phyloP scores from a whole-genome alignment of 2,329 filamentous ascomycete species.

The Alternaria metachromatica region DNA sequence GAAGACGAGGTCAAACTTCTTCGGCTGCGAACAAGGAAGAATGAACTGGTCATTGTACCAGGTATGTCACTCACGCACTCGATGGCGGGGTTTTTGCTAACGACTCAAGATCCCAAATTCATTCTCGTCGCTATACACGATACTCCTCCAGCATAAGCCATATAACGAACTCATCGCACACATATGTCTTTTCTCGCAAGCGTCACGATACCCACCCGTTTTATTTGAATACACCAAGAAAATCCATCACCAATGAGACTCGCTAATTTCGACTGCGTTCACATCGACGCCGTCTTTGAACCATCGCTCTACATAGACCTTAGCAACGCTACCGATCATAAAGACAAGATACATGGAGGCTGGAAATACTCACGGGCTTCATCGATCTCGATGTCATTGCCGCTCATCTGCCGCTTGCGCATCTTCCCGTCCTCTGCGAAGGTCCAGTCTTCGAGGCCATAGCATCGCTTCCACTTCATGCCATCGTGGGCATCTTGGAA shows the following conservation, averaged over 20 bases:
- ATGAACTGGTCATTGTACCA: constrained; percentile 83
- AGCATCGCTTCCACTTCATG: constrained; percentile 74
- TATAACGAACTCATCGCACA: background rate
- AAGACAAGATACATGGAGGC: background rate
- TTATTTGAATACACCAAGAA: constrained; percentile 2
- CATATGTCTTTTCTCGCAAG: background rate
- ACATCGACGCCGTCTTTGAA: constrained; percentile 74
- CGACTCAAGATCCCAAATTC: constrained; percentile 69
- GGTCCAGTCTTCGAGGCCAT: constrained; percentile 83
- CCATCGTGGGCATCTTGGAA: constrained; percentile 70
- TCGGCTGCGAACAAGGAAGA: constrained; percentile 80
- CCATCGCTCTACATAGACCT: constrained; percentile 63
- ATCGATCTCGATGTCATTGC: constrained; percentile 70
- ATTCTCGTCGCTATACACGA: constrained; percentile 81
- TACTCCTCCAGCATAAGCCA: constrained; percentile 69
- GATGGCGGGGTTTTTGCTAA: constrained; percentile 17
- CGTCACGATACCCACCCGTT: constrained; percentile 31
- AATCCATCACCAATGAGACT: constrained; percentile 66
- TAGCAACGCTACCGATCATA: constrained; percentile 2
- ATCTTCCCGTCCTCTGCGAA: constrained; percentile 74
- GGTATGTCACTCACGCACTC: constrained; percentile 44
- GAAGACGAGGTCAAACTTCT: constrained; percentile 82
- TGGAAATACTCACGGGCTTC: constrained; percentile 50
- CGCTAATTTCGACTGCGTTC: constrained; percentile 68
- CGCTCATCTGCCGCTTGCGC: constrained; percentile 78